Evolutionary conservation across 192 early-diverging fungal species (phyloP).

Genomic region (Coemansia sp.): DNA sequence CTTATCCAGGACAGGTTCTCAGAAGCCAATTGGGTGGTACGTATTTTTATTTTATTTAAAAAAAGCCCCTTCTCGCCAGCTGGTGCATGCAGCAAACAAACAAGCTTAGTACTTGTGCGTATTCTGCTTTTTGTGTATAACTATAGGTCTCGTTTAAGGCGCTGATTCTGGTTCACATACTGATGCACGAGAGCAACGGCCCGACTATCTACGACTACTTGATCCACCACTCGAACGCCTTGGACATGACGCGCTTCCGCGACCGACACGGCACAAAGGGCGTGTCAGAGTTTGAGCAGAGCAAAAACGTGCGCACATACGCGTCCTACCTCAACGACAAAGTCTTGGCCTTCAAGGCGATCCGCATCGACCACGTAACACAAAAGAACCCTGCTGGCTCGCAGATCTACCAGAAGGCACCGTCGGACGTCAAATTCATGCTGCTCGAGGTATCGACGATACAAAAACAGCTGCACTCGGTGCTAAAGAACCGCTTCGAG

Average conservation of each 20-base stretch:
- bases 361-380: constrained; percentile 53
- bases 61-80: background rate
- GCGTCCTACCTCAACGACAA: constrained; percentile 56
- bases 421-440: constrained; percentile 47
- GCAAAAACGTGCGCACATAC: constrained; percentile 57
- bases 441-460: constrained; percentile 56
- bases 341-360: constrained; percentile 52
- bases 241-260: constrained; percentile 56
- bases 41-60: constrained; percentile 3
- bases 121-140: constrained; percentile 7
- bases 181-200: constrained; percentile 55
- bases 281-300: constrained; percentile 57
- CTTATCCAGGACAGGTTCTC: constrained; percentile 55
- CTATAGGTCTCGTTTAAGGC: constrained; percentile 57
- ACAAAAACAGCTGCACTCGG: constrained; percentile 55
- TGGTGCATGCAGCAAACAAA: background rate
- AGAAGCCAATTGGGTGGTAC: constrained; percentile 58
- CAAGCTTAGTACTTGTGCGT: background rate
- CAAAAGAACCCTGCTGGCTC: constrained; percentile 44
- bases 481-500: constrained; percentile 57
- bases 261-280: constrained; percentile 56
- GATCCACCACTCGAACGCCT: constrained; percentile 35
- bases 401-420: constrained; percentile 46
- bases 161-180: constrained; percentile 55
- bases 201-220: constrained; percentile 49